Conservation (phyloP, 2,329 filamentous ascomycete species). For the Didymella pomorum region DNA sequence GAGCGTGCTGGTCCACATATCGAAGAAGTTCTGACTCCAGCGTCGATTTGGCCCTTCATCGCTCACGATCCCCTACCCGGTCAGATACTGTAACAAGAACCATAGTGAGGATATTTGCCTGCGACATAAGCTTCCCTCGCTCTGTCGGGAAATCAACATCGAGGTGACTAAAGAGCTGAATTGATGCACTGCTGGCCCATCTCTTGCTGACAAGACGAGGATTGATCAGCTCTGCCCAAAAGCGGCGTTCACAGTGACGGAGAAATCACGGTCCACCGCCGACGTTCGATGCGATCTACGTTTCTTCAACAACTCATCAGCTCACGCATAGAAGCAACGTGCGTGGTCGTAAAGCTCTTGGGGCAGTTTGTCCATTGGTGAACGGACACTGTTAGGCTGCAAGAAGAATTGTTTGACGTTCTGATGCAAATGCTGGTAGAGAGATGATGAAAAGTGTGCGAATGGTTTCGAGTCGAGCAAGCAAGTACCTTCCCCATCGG, state of each 20-base stretch:
- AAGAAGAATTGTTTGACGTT: neutral
- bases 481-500: neutral
- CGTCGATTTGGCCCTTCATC: too few species aligned
- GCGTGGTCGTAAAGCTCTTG: neutral
- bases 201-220: neutral
- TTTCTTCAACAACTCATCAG: neutral
- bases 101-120: too few species aligned
- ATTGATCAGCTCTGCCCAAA: neutral
- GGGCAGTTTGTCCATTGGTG: neutral
- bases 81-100: too few species aligned
- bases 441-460: neutral
- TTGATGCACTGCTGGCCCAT: neutral
- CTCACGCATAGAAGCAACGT: neutral
- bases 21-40: too few species aligned
- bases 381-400: neutral
- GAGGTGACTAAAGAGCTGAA: too few species aligned
- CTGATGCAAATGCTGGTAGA: neutral
- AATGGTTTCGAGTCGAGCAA: neutral
- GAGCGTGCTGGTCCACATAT: too few species aligned
- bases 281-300: neutral
- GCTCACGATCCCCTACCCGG: too few species aligned
- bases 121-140: too few species aligned
- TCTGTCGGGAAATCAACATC: too few species aligned
- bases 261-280: neutral
- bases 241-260: neutral